These are phyloP conservation scores for Aspergillus incahuasiensis DNA, from an alignment of 495 filamentous ascomycete genomes.

Conservation along the genomic window DNA sequence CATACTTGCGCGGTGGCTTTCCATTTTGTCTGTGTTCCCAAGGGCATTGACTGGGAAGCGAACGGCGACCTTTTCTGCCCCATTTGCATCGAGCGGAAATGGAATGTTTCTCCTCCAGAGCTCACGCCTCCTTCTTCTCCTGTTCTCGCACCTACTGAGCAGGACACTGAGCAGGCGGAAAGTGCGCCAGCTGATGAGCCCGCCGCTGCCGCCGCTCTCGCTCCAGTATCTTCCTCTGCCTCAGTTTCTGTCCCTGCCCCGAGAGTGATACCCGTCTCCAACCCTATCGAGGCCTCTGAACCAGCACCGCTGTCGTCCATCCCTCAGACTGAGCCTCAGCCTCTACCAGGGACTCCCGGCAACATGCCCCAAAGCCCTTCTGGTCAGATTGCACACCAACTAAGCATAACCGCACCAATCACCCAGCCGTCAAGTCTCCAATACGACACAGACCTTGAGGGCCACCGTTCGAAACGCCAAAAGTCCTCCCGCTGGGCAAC, in stretches of 20 bases:
- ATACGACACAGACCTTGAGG: not conserved
- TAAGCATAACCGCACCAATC: too few relatives aligned
- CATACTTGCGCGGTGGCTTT: not conserved
- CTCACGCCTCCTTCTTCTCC: not conserved
- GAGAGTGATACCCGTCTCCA: not conserved
- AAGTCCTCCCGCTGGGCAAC: conserved; percentile 8
- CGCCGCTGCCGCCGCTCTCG: too few relatives aligned
- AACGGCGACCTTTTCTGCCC: not conserved
- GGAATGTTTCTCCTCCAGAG: not conserved
- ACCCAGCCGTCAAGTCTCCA: not conserved
- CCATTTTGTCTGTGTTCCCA: not conserved
- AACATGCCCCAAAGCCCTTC: not conserved
- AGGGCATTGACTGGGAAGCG: not conserved
- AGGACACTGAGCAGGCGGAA: not conserved
- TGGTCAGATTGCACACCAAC: not conserved
- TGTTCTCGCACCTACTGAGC: not conserved
- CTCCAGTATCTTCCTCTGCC: too few relatives aligned
- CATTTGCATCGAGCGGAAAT: not conserved
- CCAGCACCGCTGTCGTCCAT: too few relatives aligned
- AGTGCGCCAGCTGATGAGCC: not conserved
- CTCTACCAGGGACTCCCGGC: too few relatives aligned
- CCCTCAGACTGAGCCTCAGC: too few relatives aligned
- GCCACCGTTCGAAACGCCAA: not conserved
- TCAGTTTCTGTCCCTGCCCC: not conserved
- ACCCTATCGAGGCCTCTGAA: not conserved